These are phyloP conservation scores for Globisporangium rhizosaccharum DNA, from an alignment of 352 stramenopile genomes.

Conservation along the genomic window DNA sequence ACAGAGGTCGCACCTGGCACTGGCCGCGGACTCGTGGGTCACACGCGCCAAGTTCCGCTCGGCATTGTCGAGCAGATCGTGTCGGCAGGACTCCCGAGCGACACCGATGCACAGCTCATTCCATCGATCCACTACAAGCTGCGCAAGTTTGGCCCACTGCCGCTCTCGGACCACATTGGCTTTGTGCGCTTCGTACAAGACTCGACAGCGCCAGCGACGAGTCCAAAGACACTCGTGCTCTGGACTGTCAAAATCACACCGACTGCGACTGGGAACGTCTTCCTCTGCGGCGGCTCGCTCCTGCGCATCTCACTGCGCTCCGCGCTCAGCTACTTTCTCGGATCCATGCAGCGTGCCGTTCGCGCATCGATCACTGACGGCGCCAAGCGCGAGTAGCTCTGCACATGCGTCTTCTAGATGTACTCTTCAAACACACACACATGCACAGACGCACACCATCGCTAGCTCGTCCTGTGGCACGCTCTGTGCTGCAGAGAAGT, in stretches of 20 bases:
- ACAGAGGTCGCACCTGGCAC: slow-evolving; percentile 39
- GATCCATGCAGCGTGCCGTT: slow-evolving; percentile 9
- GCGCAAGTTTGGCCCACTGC: slow-evolving; percentile 34
- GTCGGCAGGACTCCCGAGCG: slow-evolving; percentile 32
- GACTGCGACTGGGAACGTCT: slow-evolving; percentile 29
- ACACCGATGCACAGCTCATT: slow-evolving; percentile 24
- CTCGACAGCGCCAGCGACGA: not conserved
- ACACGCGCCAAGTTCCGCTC: slow-evolving; percentile 36
- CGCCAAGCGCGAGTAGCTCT: slow-evolving; percentile 4
- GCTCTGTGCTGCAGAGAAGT: no score
- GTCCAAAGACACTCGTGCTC: slow-evolving; percentile 35
- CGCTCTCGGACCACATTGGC: slow-evolving; percentile 39
- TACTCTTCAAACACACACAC: no score
- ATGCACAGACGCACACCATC: no score
- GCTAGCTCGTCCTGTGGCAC: no score
- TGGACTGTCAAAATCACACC: slow-evolving; percentile 45
- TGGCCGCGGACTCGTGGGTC: slow-evolving; percentile 50
- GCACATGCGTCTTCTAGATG: no score
- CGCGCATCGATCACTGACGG: no score
- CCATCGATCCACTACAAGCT: slow-evolving; percentile 49
- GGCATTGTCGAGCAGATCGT: slow-evolving; percentile 68
- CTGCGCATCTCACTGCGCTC: slow-evolving; percentile 31
- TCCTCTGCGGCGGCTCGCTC: slow-evolving; percentile 37
- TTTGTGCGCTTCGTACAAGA: slow-evolving; percentile 60
- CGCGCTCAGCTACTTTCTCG: slow-evolving; percentile 25